Percentiles rank a stretch among this genome's conserved stretches.
Evolutionary conservation across 2,329 filamentous ascomycete species (phyloP).

Genomic region (Rosellinia necatrix): DNA sequence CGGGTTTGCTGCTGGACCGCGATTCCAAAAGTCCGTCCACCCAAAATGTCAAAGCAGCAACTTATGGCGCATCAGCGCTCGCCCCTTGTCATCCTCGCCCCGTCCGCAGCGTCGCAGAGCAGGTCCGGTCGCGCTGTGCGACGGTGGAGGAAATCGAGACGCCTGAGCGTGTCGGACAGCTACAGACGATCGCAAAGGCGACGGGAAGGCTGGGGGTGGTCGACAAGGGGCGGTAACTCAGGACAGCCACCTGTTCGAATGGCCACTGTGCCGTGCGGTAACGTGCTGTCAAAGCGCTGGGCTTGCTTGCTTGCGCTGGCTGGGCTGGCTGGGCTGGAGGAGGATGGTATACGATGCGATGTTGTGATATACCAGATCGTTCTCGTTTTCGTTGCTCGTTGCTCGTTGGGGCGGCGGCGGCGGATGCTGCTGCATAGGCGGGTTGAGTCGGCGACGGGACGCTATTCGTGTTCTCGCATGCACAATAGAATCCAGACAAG

Average conservation of each 20-base stretch:
- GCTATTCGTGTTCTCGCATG: constrained; percentile 16
- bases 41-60: constrained; percentile 22
- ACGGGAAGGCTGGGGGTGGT: constrained; percentile 12
- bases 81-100: constrained; percentile 24
- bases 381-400: too few relatives aligned
- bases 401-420: too few relatives aligned
- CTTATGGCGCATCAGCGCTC: constrained; percentile 25
- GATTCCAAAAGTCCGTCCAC: constrained; percentile 12
- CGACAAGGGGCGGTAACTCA: constrained; percentile 15
- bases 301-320: too few relatives aligned
- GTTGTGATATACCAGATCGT: background rate
- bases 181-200: background rate
- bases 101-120: constrained; percentile 1
- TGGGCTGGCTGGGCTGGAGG: background rate
- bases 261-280: constrained; percentile 1
- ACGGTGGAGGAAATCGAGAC: background rate
- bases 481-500: constrained; percentile 17
- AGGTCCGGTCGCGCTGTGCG: background rate
- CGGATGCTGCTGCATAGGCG: background rate
- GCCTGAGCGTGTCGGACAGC: background rate
- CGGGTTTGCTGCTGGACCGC: constrained; percentile 7
- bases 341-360: constrained; percentile 6
- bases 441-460: constrained; percentile 23
- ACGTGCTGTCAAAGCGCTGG: background rate
- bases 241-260: constrained; percentile 5